phyloP scores from a whole-genome alignment of 164 flowering plant species.

The Protea cynaroides region DNA sequence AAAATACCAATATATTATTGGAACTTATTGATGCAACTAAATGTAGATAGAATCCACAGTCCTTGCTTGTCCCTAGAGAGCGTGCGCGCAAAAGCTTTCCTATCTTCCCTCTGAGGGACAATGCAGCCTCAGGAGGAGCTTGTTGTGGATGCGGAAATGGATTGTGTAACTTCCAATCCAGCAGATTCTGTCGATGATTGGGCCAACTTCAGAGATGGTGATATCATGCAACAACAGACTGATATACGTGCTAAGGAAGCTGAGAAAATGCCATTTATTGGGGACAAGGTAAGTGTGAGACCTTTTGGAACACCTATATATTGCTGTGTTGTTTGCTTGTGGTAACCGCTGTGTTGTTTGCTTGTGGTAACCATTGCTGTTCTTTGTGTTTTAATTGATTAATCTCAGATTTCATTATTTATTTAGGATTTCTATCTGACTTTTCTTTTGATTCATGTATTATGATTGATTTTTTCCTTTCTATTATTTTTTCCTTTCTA shows the following conservation, averaged over 20 bases:
- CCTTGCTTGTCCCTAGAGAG: no score
- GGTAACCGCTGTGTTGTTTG: neutral
- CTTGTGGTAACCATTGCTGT: neutral
- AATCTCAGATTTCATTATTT: neutral
- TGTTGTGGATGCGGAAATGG: slow-evolving; percentile 21
- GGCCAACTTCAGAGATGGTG: slow-evolving; percentile 52
- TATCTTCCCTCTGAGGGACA: neutral
- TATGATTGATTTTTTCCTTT: neutral
- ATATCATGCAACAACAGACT: slow-evolving; percentile 68
- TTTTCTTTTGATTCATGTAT: neutral
- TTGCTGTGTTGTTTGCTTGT: neutral
- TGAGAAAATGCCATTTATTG: slow-evolving; percentile 58
- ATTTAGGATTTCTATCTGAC: no score
- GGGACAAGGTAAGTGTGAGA: slow-evolving; percentile 56
- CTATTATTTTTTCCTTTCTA: neutral
- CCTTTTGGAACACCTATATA: neutral
- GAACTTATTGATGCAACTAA: no score
- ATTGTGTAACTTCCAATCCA: slow-evolving; percentile 14
- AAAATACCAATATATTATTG: no score
- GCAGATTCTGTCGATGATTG: slow-evolving; percentile 33
- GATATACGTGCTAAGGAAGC: slow-evolving; percentile 60
- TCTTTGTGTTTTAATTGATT: neutral
- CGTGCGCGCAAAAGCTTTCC: no score
- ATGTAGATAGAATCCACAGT: no score
- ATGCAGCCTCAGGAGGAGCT: slow-evolving; percentile 25